Percentiles rank a stretch among this genome's conserved stretches.
Evolutionary conservation across 352 stramenopile species (phyloP).

Genomic region (Aphanomyces cochlioides): DNA sequence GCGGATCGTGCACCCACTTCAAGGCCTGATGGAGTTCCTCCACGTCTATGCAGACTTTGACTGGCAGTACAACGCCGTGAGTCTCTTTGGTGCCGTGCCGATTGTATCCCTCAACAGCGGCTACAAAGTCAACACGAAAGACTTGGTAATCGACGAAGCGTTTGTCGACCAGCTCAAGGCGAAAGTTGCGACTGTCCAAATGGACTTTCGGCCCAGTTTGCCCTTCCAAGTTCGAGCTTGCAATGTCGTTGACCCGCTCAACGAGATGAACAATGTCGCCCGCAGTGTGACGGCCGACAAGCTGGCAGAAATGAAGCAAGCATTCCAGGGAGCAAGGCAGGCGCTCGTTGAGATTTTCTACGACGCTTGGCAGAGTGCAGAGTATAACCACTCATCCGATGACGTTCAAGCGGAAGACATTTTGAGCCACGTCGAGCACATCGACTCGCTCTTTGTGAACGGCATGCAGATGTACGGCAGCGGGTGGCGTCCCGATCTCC

Average conservation of each 20-base stretch:
- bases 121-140: slow-evolving; percentile 23
- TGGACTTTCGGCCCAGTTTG: slow-evolving; percentile 22
- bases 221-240: slow-evolving; percentile 74
- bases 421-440: slow-evolving; percentile 19
- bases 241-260: slow-evolving; percentile 87
- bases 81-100: slow-evolving; percentile 69
- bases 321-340: slow-evolving; percentile 39
- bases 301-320: slow-evolving; percentile 69
- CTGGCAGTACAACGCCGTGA: slow-evolving; percentile 78
- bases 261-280: slow-evolving; percentile 83
- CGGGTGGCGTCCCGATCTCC: slow-evolving; percentile 70
- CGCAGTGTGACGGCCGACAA: slow-evolving; percentile 68
- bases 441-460: slow-evolving; percentile 55
- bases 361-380: slow-evolving; percentile 8
- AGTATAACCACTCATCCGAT: not conserved
- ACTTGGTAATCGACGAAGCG: slow-evolving; percentile 8
- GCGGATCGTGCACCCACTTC: slow-evolving; percentile 68
- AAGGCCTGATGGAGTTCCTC: slow-evolving; percentile 81
- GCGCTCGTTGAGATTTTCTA: slow-evolving; percentile 21
- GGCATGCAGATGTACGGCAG: slow-evolving; percentile 68
- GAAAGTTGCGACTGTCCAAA: slow-evolving; percentile 8
- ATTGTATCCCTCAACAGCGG: slow-evolving; percentile 43
- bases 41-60: slow-evolving; percentile 80
- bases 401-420: slow-evolving; percentile 26
- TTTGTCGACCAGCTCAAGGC: slow-evolving; percentile 13